Conservation (phyloP, 1,284 basidiomycete genomes). For the Cryptococcus amylolentus region DNA sequence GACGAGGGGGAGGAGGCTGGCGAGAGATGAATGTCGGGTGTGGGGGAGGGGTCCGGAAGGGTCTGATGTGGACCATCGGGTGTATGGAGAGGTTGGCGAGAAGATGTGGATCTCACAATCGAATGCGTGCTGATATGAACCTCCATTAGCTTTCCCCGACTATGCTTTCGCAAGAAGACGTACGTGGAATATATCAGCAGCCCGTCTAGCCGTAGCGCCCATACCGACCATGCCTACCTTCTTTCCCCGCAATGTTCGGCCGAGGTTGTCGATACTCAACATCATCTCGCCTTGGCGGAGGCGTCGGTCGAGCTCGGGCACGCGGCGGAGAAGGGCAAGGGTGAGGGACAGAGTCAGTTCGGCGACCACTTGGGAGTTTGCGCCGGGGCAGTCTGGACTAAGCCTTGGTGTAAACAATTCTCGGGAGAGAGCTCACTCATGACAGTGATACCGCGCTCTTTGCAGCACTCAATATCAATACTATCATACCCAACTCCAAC, state of each 20-base stretch:
- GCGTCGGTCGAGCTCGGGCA: conserved; percentile 52
- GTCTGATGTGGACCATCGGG: conserved; percentile 35
- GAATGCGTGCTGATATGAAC: conserved; percentile 13
- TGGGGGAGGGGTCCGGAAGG: conserved; percentile 11
- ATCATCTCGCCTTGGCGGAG: conserved; percentile 58
- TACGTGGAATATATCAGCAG: conserved; percentile 16
- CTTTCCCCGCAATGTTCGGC: conserved; percentile 47
- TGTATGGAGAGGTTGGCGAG: conserved; percentile 14
- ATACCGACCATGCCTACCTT: conserved; percentile 47
- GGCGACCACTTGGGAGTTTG: conserved; percentile 52
- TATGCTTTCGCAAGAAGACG: neutral
- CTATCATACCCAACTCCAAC: conserved; percentile 40
- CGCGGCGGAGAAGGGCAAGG: conserved; percentile 57
- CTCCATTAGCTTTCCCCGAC: neutral
- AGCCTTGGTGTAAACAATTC: neutral
- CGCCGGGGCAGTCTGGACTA: conserved; percentile 14
- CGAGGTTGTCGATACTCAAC: conserved; percentile 53
- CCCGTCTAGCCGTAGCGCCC: conserved; percentile 41
- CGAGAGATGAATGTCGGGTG: conserved; percentile 9
- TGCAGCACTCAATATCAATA: conserved; percentile 48
- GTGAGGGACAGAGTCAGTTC: conserved; percentile 58
- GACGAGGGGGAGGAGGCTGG: conserved; percentile 36
- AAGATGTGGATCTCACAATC: conserved; percentile 13
- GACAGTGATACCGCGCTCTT: conserved; percentile 56
- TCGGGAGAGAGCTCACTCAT: conserved; percentile 41